These are phyloP conservation scores for Yarrowia osloensis DNA, from an alignment of 805 yeast genomes.

Conservation along the genomic window DNA sequence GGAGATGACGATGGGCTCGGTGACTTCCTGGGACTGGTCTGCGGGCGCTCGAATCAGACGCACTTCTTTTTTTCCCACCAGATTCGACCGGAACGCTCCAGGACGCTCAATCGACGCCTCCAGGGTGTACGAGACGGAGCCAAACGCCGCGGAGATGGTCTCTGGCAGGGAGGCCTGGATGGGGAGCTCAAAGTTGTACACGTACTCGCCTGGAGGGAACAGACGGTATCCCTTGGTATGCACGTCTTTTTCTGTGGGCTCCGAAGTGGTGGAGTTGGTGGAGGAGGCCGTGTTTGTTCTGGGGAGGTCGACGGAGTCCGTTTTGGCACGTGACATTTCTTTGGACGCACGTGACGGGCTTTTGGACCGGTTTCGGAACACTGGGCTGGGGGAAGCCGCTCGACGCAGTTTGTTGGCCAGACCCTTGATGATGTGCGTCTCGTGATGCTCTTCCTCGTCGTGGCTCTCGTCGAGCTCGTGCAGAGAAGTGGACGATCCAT, in stretches of 20 bases:
- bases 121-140: constrained; percentile 69
- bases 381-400: constrained; percentile 37
- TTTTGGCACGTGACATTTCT: not conserved
- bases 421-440: constrained; percentile 33
- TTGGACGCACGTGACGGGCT: not conserved
- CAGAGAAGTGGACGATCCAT: not conserved
- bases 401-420: constrained; percentile 36
- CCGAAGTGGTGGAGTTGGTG: not conserved
- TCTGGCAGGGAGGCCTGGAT: constrained; percentile 84
- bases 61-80: constrained; percentile 64
- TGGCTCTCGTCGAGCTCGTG: constrained; percentile 20
- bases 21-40: constrained; percentile 77
- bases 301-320: not conserved
- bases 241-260: constrained; percentile 17
- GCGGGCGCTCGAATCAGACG: constrained; percentile 73
- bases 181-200: constrained; percentile 89
- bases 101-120: constrained; percentile 71
- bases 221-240: constrained; percentile 46
- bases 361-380: constrained; percentile 1
- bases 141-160: constrained; percentile 73
- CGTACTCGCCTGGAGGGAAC: constrained; percentile 86
- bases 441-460: constrained; percentile 8
- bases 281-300: not conserved
- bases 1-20: constrained; percentile 88
- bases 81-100: constrained; percentile 83